Percentiles rank a stretch among this genome's conserved stretches.
Evolutionary conservation across 202 grass and related monocot species (phyloP).

Genomic region (Schoenoplectus triqueter): DNA sequence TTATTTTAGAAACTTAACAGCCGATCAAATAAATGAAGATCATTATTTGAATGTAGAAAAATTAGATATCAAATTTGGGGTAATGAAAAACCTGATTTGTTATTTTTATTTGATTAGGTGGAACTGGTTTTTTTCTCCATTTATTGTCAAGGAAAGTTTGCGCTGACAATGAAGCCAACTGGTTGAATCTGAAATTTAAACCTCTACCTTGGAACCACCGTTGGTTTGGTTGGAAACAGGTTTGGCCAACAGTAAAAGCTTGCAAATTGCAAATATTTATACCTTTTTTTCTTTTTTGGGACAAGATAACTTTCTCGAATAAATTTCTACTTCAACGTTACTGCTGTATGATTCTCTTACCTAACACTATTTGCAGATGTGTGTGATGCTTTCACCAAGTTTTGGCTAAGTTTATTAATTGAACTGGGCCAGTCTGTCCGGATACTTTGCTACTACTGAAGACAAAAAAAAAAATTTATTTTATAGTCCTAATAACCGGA

Average conservation of each 20-base stretch:
- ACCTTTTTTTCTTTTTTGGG: neutral
- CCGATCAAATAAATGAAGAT: neutral
- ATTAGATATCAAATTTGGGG: neutral
- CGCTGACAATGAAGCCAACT: neutral
- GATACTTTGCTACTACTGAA: conserved; percentile 7
- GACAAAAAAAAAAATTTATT: neutral
- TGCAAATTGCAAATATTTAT: neutral
- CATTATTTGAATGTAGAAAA: neutral
- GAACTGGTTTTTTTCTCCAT: neutral
- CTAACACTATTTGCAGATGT: neutral
- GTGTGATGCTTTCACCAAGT: neutral
- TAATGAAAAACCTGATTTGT: no score
- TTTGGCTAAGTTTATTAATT: neutral
- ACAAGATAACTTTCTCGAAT: neutral
- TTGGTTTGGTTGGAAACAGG: neutral
- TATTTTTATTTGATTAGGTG: neutral
- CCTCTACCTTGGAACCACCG: neutral
- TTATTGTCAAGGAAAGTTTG: neutral
- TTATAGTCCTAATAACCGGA: neutral
- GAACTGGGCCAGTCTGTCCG: neutral
- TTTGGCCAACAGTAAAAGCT: neutral
- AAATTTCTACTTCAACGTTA: neutral
- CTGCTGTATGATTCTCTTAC: neutral
- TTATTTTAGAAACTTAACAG: neutral
- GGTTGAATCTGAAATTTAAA: neutral